Conservation (phyloP, 495 filamentous ascomycete species). For the Penicillium arizonense region DNA sequence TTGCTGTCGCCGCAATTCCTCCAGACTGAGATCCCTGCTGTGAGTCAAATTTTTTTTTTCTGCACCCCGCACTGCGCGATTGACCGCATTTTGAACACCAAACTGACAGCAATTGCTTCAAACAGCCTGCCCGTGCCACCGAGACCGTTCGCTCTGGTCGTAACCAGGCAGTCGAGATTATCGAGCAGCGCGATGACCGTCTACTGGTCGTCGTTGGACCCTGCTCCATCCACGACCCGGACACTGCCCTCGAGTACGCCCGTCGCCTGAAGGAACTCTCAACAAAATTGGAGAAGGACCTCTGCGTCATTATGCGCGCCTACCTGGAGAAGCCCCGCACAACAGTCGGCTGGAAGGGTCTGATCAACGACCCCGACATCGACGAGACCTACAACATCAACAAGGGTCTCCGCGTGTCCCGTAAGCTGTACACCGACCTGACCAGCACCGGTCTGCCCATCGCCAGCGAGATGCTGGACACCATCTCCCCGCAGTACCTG, state of each 20-base stretch:
- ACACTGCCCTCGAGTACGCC: slow-evolving; percentile 83
- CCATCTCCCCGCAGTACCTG: slow-evolving; percentile 94
- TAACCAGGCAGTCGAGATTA: slow-evolving; percentile 76
- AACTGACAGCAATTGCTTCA: slow-evolving; percentile 9
- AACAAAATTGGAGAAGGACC: slow-evolving; percentile 72
- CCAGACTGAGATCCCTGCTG: slow-evolving; percentile 81
- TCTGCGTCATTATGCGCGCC: slow-evolving; percentile 94
- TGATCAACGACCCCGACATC: slow-evolving; percentile 99
- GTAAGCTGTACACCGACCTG: slow-evolving; percentile 88
- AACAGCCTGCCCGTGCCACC: slow-evolving; percentile 46
- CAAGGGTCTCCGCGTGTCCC: slow-evolving; percentile 87
- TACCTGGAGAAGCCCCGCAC: slow-evolving; percentile 99
- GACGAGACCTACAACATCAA: slow-evolving; percentile 98
- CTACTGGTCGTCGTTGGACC: slow-evolving; percentile 93
- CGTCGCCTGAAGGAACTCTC: slow-evolving; percentile 69
- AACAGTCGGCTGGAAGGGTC: slow-evolving; percentile 98
- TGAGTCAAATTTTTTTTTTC: slow-evolving; percentile 44
- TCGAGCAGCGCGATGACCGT: slow-evolving; percentile 77
- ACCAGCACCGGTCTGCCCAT: slow-evolving; percentile 87
- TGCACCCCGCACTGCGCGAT: slow-evolving; percentile 6
- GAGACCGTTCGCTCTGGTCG: slow-evolving; percentile 80
- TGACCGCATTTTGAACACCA: background rate
- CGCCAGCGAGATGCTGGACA: slow-evolving; percentile 96
- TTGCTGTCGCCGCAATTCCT: slow-evolving; percentile 88
- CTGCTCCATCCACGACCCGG: slow-evolving; percentile 96